Percentiles rank a stretch among this genome's conserved stretches.
Conservation (phyloP, 495 filamentous ascomycete species). For the Xylaria palmicola region DNA sequence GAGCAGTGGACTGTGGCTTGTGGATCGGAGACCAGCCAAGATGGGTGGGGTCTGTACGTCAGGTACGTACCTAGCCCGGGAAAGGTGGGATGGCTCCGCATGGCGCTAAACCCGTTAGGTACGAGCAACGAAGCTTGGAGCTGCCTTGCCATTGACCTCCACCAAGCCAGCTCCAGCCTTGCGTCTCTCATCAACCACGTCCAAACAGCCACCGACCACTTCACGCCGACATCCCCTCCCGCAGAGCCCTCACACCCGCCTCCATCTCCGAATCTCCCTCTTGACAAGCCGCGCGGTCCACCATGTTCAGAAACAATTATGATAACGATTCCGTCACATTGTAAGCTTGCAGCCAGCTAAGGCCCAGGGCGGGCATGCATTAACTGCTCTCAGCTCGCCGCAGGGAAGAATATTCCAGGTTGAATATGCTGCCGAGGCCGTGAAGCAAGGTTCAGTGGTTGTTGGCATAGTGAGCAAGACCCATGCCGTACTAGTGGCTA, state of each 20-base stretch:
- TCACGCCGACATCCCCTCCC: not conserved
- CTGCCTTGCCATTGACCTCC: slow-evolving; percentile 28
- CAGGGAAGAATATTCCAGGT: slow-evolving; percentile 99
- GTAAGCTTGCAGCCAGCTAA: slow-evolving; percentile 53
- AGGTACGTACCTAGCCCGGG: slow-evolving; percentile 19
- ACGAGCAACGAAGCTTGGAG: slow-evolving; percentile 37
- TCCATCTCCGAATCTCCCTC: slow-evolving; percentile 9
- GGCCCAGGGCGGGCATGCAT: slow-evolving; percentile 10
- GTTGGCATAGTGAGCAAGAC: slow-evolving; percentile 97
- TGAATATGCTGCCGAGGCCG: slow-evolving; percentile 97
- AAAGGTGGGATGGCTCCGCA: slow-evolving; percentile 15
- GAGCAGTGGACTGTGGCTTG: slow-evolving; percentile 12
- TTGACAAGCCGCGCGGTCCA: slow-evolving; percentile 28
- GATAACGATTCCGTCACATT: slow-evolving; percentile 99
- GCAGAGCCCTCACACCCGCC: not conserved
- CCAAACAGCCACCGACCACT: slow-evolving; percentile 13
- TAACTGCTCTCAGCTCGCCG: slow-evolving; percentile 67
- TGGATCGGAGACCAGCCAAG: slow-evolving; percentile 2
- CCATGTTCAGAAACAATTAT: slow-evolving; percentile 99
- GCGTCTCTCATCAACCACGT: slow-evolving; percentile 21
- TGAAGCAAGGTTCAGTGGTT: slow-evolving; percentile 98
- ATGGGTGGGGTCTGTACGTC: not conserved
- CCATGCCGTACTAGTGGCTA: slow-evolving; percentile 90
- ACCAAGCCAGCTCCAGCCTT: slow-evolving; percentile 23
- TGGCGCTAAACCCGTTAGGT: slow-evolving; percentile 23